Evolutionary conservation across 768 basidiomycete genomes (phyloP).

Genomic region (Amanita subjunquillea): DNA sequence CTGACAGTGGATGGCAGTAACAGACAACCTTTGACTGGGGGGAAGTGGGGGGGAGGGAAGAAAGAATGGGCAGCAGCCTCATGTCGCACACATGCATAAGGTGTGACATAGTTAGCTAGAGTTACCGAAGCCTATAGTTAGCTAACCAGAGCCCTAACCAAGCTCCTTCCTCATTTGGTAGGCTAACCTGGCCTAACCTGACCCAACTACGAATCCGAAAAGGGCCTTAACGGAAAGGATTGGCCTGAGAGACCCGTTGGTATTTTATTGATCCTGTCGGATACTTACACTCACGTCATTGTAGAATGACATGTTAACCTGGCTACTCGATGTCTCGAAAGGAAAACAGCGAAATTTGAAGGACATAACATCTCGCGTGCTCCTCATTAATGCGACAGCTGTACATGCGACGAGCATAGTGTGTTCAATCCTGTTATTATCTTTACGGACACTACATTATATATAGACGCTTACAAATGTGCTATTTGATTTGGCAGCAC

Average conservation of each 20-base stretch:
- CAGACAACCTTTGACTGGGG: too few relatives aligned
- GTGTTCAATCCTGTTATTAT: too few relatives aligned
- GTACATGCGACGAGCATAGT: conserved; percentile 15
- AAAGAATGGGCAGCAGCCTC: too few relatives aligned
- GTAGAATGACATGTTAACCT: conserved; percentile 36
- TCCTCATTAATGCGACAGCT: conserved; percentile 26
- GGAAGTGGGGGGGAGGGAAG: too few relatives aligned
- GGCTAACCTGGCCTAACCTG: too few relatives aligned
- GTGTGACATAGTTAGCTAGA: too few relatives aligned
- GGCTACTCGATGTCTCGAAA: conserved; percentile 30
- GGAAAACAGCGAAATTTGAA: conserved; percentile 15
- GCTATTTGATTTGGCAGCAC: conserved; percentile 25
- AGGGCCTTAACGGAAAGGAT: conserved; percentile 17
- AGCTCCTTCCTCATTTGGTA: too few relatives aligned
- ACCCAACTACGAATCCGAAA: too few relatives aligned
- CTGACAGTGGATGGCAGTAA: too few relatives aligned
- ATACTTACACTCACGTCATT: not conserved
- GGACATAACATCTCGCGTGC: conserved; percentile 22
- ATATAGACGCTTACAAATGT: conserved; percentile 26
- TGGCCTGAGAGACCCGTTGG: conserved; percentile 22
- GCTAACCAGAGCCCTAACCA: too few relatives aligned
- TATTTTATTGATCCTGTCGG: not conserved
- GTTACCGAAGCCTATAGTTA: too few relatives aligned
- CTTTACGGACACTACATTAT: not conserved
- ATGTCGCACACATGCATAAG: too few relatives aligned